A percentile compares a stretch with the other conserved stretches of the same genome.
phyloP scores from a whole-genome alignment of 306 rosid species.

The Medicago arabica region DNA sequence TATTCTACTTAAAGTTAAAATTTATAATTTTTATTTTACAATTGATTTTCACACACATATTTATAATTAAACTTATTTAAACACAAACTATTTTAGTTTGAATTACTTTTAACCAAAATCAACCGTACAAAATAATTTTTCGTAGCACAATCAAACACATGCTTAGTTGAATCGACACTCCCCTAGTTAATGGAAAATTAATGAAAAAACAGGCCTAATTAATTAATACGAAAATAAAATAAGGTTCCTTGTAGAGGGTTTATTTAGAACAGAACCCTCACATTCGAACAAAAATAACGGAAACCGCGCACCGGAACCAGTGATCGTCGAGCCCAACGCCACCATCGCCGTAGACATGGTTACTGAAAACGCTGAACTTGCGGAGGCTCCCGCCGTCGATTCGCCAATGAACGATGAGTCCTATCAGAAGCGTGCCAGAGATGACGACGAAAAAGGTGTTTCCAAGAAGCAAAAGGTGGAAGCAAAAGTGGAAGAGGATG shows the following conservation, averaged over 20 bases:
- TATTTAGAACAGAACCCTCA: constrained; percentile 28
- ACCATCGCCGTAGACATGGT: background rate
- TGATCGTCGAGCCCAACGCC: constrained; percentile 16
- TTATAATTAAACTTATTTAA: too few relatives aligned
- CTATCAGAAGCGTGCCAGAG: constrained; percentile 42
- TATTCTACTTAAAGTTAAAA: too few relatives aligned
- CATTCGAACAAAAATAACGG: constrained; percentile 21
- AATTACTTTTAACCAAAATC: too few relatives aligned
- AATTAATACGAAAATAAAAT: too few relatives aligned
- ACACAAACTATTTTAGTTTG: too few relatives aligned
- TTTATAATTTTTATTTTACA: too few relatives aligned
- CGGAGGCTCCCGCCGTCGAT: background rate
- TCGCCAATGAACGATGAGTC: constrained; percentile 4
- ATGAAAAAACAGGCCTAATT: too few relatives aligned
- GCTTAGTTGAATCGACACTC: too few relatives aligned
- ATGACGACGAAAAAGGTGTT: constrained; percentile 17
- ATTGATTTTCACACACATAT: too few relatives aligned
- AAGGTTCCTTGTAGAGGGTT: background rate
- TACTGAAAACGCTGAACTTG: constrained; percentile 11
- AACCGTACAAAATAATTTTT: too few relatives aligned
- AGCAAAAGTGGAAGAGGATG: constrained; percentile 18
- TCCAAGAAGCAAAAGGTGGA: constrained; percentile 48
- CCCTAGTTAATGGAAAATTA: too few relatives aligned
- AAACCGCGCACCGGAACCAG: constrained; percentile 33
- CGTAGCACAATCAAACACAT: too few relatives aligned